These are phyloP conservation scores for Agaricus sinodeliciosus DNA, from an alignment of 768 basidiomycete genomes.

Conservation along the genomic window DNA sequence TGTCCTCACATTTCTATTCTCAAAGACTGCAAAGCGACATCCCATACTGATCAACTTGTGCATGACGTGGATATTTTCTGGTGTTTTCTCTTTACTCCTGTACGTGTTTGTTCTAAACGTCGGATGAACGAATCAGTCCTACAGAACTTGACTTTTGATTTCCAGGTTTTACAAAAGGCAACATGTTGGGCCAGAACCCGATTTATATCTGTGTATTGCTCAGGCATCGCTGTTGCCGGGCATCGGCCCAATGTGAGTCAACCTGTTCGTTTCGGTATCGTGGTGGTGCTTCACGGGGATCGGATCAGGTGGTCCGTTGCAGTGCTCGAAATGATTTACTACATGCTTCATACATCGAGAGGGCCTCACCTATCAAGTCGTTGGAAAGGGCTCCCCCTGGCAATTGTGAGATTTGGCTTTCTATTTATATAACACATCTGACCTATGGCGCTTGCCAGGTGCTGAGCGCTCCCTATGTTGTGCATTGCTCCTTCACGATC, in stretches of 20 bases:
- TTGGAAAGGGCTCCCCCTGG: constrained; percentile 1
- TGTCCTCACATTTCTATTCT: constrained; percentile 36
- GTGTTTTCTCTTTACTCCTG: constrained; percentile 36
- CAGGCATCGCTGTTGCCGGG: constrained; percentile 37
- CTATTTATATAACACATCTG: neutral
- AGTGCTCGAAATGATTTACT: constrained; percentile 27
- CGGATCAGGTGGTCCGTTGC: constrained; percentile 29
- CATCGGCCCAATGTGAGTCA: constrained; percentile 31
- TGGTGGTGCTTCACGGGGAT: neutral
- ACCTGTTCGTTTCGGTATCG: neutral
- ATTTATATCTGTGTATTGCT: constrained; percentile 31
- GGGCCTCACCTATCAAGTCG: constrained; percentile 15
- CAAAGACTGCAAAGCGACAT: constrained; percentile 30
- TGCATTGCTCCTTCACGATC: constrained; percentile 22
- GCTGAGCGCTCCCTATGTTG: constrained; percentile 28
- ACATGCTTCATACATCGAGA: constrained; percentile 21
- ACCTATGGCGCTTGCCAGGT: constrained; percentile 18
- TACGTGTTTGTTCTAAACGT: constrained; percentile 11
- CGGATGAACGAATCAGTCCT: no score
- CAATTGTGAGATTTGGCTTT: neutral
- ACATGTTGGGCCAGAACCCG: constrained; percentile 27
- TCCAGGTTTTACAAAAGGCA: constrained; percentile 34
- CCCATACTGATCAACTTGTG: constrained; percentile 40
- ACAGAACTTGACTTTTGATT: neutral
- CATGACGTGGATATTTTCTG: constrained; percentile 41